Base-by-base conservation (phyloP, 2,329 filamentous ascomycete species). In the Colletotrichum camelliae region DNA sequence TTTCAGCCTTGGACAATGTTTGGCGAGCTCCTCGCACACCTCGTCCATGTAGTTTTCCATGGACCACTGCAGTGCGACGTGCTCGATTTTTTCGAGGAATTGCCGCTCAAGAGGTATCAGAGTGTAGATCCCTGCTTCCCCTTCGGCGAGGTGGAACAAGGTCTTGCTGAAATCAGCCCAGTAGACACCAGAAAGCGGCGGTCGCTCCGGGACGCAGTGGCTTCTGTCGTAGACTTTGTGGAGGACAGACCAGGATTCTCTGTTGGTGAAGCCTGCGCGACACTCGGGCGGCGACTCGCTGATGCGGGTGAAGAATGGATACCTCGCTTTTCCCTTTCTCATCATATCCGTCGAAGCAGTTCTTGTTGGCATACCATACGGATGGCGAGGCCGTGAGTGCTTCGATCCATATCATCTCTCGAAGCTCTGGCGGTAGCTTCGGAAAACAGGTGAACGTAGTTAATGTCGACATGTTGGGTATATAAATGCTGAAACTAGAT, bases 81-180 rank as follows among this genome's bases (percentile, higher is more conserved):
- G 43, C 43, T 52, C 43, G 2, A 52, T 21, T 21, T 5, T 52
- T 21, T 52, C 43, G n/a, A 21, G 43, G 0, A 48, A 48, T 2
- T 2, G 1, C 18, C 1, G 0, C 43, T 48, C 43, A 21, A 48
- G 0, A 4, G 0, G n/a, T 0, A 21, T 0, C 43, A 48, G n/a
- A 7, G 18, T 48, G 0, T 13, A 0, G 10, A 52, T 0, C 5
- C 43, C 18, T 4, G 43, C 13, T 21, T 52, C 43, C 43, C n/a
- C 13, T 6, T 4, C 0, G 43, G 7, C 2, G 43, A 52, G 43
- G 10, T 52, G 43, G 43, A 52, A 52, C 0, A 52, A 0, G 43
- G 2, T 2, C n/a, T 52, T 21, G 0, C n/a, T 10, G 43, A 21
- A 21, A 52, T 52, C 18, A 0, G 0, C n/a, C 43, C 43, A 52